Conservation (phyloP, 768 basidiomycete species). For the Tephrocybe sp. region DNA sequence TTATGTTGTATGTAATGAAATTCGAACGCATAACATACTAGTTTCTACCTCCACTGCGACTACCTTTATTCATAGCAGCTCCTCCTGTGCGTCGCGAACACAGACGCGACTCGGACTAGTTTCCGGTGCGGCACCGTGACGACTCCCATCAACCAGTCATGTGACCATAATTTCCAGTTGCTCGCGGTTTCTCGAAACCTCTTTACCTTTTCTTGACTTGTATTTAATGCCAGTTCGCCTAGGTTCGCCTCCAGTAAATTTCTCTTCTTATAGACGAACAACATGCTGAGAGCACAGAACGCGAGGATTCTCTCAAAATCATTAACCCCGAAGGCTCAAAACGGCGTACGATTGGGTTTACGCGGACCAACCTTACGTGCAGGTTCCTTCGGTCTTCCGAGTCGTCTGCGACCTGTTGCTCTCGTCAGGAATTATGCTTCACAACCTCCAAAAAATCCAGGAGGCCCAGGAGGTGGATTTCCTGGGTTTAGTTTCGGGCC, state of each 20-base stretch:
- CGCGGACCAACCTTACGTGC: slow-evolving; percentile 8
- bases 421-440: slow-evolving; percentile 39
- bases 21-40: no score
- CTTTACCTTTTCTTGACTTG: no score
- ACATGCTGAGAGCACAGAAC: slow-evolving; percentile 6
- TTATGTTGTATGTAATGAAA: neutral
- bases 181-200: no score
- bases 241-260: neutral
- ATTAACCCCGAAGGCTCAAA: neutral
- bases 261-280: neutral
- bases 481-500: slow-evolving; percentile 58
- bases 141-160: no score
- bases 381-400: slow-evolving; percentile 4
- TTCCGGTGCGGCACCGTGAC: no score
- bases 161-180: no score
- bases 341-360: slow-evolving; percentile 9
- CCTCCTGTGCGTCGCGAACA: no score
- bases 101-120: no score
- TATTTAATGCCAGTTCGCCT: no score
- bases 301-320: neutral
- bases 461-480: slow-evolving; percentile 48
- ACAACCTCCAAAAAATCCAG: slow-evolving; percentile 36
- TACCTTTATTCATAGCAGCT: no score
- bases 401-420: slow-evolving; percentile 3
- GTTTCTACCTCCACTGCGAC: no score